Conservation (phyloP, 768 basidiomycete species). For the Tylopilus sp. region DNA sequence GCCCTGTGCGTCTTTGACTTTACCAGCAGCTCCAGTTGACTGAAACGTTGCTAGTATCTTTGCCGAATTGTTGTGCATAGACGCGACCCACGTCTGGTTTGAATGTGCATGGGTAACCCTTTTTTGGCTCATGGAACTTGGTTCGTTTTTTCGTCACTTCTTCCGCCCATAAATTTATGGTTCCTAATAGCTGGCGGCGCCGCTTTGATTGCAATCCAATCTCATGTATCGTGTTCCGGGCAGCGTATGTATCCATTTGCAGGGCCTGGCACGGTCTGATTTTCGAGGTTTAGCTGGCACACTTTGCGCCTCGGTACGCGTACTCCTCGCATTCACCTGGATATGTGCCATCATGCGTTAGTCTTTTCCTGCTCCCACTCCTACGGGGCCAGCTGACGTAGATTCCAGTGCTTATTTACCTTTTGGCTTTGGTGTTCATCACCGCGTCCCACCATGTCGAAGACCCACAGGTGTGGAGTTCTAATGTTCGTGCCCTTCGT, state of each 20-base stretch:
- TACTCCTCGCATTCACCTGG: slow-evolving; percentile 64
- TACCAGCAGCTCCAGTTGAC: neutral
- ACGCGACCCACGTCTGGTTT: slow-evolving; percentile 65
- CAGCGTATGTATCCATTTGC: slow-evolving; percentile 22
- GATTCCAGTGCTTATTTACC: slow-evolving; percentile 54
- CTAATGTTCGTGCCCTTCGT: slow-evolving; percentile 44
- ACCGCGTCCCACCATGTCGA: slow-evolving; percentile 41
- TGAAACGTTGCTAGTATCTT: slow-evolving; percentile 42
- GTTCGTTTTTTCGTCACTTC: slow-evolving; percentile 37
- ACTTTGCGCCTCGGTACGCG: slow-evolving; percentile 49
- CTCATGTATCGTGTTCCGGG: slow-evolving; percentile 34
- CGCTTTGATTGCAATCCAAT: slow-evolving; percentile 42
- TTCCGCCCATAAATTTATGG: slow-evolving; percentile 6
- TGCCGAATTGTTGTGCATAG: slow-evolving; percentile 50
- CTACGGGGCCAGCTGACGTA: slow-evolving; percentile 1
- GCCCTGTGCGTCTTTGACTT: slow-evolving; percentile 45
- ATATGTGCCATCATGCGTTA: slow-evolving; percentile 40
- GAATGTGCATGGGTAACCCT: slow-evolving; percentile 60
- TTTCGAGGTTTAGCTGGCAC: neutral
- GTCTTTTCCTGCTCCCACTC: slow-evolving; percentile 17
- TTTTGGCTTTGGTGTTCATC: slow-evolving; percentile 45
- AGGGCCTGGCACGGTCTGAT: slow-evolving; percentile 1
- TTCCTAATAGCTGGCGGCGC: slow-evolving; percentile 47
- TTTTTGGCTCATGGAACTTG: slow-evolving; percentile 57
- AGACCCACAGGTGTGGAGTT: slow-evolving; percentile 51